Evolutionary conservation across 306 rosid species (phyloP), one percentile per base, ranked within the genome.

Genomic region (Begonia loranthoides): DNA sequence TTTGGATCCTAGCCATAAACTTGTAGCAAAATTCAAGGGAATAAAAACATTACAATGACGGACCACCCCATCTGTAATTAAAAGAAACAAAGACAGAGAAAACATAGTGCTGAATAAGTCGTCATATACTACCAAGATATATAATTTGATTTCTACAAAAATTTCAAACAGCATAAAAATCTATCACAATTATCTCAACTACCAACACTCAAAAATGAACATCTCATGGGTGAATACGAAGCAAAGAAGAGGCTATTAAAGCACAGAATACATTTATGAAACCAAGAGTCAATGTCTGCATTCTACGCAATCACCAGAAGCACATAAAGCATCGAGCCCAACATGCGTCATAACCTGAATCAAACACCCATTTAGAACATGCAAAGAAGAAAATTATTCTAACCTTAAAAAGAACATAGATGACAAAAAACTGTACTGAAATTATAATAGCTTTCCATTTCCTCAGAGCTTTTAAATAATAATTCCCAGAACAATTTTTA

Each of bases 311-410:
- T 82, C 97, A 77, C 90, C 85, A 82, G 94, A 89, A 82, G 79
- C 81, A 82, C 76, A 89, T 57, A 89, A 89, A 84, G 87, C 96
- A 89, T 84, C 95, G 84, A 81, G 72, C 82, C 93, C 87, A 89
- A 89, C 77, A 84, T 77, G 79, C 80, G 65, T 71, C 78, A 77
- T 60, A 79, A 89, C 95, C 90, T 79, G 94, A 89, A 85, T 82
- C 84, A 89, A 82, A 84, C 73, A 89, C 62, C 72, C 84, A 89
- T 74, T 70, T 70, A 55, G 56, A 83, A 67, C 24, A 63, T 12
- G 44, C 60, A 63, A 58, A 61, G 50, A 17, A 19, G 57, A 28
- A 28, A 28, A 5, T 28, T 28, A 28, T 28, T 28, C 36, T 28
- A 28, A 28, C 36, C 36, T 28, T 28, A 7, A 28, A 7, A 19